Evolutionary conservation across 2,329 filamentous ascomycete genomes (phyloP), one percentile per base, ranked within the genome.

Genomic region (Penicillium sp.): DNA sequence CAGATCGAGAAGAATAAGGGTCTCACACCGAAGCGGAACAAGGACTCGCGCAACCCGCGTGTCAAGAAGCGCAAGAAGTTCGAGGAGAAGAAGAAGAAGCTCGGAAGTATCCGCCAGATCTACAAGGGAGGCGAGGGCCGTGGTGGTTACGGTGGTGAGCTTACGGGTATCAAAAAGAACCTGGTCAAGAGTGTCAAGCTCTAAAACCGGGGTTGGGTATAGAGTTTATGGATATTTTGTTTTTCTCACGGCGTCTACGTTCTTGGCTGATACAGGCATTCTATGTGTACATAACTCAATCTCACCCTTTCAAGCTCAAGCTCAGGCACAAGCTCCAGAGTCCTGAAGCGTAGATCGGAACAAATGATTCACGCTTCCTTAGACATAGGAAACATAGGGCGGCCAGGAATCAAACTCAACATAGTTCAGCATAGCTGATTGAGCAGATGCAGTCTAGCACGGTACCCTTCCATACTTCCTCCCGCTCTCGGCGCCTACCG

Each of bases 1-100:
- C 82, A 85, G 60, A 98, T 98, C 66, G 83, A 91, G 75, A 96
- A 97, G 82, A 98, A 98, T 75, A 96, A 96, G 80, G 93, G 93
- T 28, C 75, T 98, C 55, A 85, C 89, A 51, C 89, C 91, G 41
- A 86, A 87, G 72, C 80, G 92, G 56, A 95, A 87, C 80, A 97
- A 98, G 83, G 91, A 95, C 62, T 87, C 90, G 50, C 80, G 92
- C 56, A 98, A 98, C 75, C 91, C 93, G 31, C 80, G 93, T 69
- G 92, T 97, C 58, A 98, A 97, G 86, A 97, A 96, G 86, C 84
- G 89, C 73, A 89, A 89, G 83, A 90, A 89, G 82, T 98, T 83
- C 70, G 90, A 95, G 67, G 87, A 90, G 71, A 96, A 95, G 81
- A 87, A 92, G 81, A 97, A 96, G 88, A 96, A 97, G 80, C 74